Percentiles rank a stretch among this genome's conserved stretches.
These are phyloP conservation scores for Rutidosis leptorrhynchoides DNA, from an alignment of 129 eudicot species.

Conservation along the genomic window DNA sequence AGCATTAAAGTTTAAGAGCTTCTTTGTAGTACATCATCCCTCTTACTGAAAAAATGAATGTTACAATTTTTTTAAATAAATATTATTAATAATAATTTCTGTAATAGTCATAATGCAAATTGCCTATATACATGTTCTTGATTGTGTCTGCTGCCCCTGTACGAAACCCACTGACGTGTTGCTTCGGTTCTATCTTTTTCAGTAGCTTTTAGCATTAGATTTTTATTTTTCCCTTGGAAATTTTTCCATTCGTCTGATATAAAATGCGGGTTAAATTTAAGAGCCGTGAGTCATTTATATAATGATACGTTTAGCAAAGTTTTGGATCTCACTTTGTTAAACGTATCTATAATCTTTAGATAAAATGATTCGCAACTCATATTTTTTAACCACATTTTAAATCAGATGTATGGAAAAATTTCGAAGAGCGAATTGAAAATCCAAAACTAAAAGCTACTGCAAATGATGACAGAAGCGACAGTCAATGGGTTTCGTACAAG, in stretches of 20 bases:
- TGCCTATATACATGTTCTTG: slow-evolving; percentile 70
- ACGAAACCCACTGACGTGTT: slow-evolving; percentile 90
- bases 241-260: slow-evolving; percentile 83
- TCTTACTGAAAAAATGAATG: slow-evolving; percentile 49
- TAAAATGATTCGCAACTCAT: slow-evolving; percentile 8
- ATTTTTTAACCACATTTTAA: slow-evolving; percentile 21
- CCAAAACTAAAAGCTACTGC: slow-evolving; percentile 45
- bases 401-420: slow-evolving; percentile 87
- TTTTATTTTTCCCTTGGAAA: slow-evolving; percentile 53
- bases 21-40: slow-evolving; percentile 98
- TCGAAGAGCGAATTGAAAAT: slow-evolving; percentile 56
- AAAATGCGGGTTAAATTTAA: slow-evolving; percentile 18
- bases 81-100: too few relatives aligned
- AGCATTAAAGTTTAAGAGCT: slow-evolving; percentile 90
- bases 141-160: slow-evolving; percentile 97
- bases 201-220: slow-evolving; percentile 50
- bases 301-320: slow-evolving; percentile 7
- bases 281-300: slow-evolving; percentile 12
- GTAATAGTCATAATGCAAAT: background rate
- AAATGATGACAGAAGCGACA: slow-evolving; percentile 50
- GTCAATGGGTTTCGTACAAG: slow-evolving; percentile 96
- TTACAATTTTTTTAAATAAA: too few relatives aligned
- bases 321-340: slow-evolving; percentile 13
- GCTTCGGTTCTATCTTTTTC: slow-evolving; percentile 48
- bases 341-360: slow-evolving; percentile 6